Evolutionary conservation across 2,329 filamentous ascomycete species (phyloP), one percentile per base, ranked within the genome.

Genomic region (Penicillium sp.): DNA sequence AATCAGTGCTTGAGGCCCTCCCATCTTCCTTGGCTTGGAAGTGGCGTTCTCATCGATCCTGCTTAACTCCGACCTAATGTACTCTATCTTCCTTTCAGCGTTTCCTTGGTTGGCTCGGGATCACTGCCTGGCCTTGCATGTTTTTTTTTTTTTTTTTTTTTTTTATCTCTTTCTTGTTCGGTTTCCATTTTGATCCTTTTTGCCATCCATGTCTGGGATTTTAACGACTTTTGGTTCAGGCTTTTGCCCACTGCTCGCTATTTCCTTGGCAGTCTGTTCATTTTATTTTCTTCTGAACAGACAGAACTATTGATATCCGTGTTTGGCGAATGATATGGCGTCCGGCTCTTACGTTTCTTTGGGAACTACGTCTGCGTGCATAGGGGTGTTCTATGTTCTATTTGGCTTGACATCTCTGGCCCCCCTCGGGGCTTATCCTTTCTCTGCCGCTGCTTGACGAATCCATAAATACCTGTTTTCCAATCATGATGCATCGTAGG

Each of bases 271-370:
- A 39, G 53, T 52, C 51, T 60, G 48, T 60, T 58, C 44, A 16
- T 55, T 42, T 56, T 55, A 14, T 39, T 18, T 7, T 11, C 9
- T 31, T 16, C 13, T 35, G 45, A 46, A 56, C 54, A 52, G 56
- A 52, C 61, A 56, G 24, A 60, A 56, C 58, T 61, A 60, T 68
- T 72, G 69, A 72, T 72, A 72, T 72, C 70, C 70, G 67, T 67
- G 62, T 69, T 58, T 62, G 68, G 69, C 68, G 66, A 70, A 61
- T 66, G 66, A 61, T 60, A 63, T 62, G 69, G 69, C 68, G 69
- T 69, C 62, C 55, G 67, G 66, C 44, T 68, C 63, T 58, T 61
- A 66, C 40, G 57, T 63, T 67, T 58, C 40, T 42, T 53, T 58
- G 61, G 59, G 56, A 60, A 61, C 57, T 63, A 55, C 56, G 60